phyloP scores from a whole-genome alignment of 108 stramenopile genomes.

The Cyclotella distinguenda region DNA sequence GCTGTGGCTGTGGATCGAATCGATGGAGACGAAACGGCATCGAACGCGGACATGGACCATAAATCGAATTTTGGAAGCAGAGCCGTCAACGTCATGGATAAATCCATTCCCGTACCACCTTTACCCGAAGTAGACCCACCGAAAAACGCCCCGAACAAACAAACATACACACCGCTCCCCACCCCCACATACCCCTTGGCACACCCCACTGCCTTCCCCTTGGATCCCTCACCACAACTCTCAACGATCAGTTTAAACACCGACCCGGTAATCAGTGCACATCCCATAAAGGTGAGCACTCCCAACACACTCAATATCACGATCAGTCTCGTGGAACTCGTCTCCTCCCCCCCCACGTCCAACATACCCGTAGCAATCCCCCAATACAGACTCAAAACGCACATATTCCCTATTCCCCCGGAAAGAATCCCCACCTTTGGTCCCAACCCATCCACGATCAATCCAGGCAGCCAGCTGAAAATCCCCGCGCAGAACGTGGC shows the following conservation, averaged over 20 bases:
- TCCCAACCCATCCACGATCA: conserved; percentile 69
- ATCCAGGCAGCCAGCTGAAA: conserved; percentile 73
- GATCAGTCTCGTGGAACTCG: conserved; percentile 22
- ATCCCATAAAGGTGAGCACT: conserved; percentile 62
- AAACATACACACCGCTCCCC: conserved; percentile 62
- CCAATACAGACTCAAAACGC: conserved; percentile 63
- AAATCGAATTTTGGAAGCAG: neutral
- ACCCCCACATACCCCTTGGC: conserved; percentile 89
- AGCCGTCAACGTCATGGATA: neutral
- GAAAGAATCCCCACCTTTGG: conserved; percentile 43
- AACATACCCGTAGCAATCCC: conserved; percentile 47
- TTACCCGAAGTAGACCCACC: neutral
- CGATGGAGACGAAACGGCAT: too few species aligned
- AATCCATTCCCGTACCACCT: too few species aligned
- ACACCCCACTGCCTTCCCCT: conserved; percentile 79
- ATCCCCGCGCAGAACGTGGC: conserved; percentile 78
- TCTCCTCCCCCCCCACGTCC: neutral
- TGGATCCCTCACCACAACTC: conserved; percentile 62
- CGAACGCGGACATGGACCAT: too few species aligned
- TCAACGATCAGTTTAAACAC: conserved; percentile 83
- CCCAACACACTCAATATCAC: conserved; percentile 57
- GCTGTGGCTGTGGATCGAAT: too few species aligned
- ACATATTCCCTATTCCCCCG: conserved; percentile 61
- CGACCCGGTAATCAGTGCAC: conserved; percentile 72
- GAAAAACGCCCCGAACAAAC: conserved; percentile 63